Conservation (phyloP, 2,329 filamentous ascomycete genomes). For the Talaromyces marneffei region DNA sequence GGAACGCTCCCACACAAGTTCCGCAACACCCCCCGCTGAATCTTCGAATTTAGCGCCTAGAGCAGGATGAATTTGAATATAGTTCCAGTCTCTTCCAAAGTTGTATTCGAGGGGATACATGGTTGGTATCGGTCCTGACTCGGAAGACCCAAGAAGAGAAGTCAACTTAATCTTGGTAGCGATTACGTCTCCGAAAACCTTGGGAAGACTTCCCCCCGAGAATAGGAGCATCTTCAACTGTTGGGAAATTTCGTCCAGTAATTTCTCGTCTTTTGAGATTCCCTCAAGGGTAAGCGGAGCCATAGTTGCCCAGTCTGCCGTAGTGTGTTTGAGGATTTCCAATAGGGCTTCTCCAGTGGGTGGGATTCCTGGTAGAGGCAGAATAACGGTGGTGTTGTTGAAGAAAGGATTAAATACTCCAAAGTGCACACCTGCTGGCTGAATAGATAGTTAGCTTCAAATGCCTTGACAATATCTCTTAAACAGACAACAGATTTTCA, state of each 20-base stretch:
- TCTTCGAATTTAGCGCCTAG: background rate
- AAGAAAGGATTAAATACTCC: conserved; percentile 7
- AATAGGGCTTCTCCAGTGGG: conserved; percentile 2
- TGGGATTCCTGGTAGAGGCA: background rate
- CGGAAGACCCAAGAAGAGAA: background rate
- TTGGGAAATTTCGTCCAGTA: background rate
- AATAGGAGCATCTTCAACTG: background rate
- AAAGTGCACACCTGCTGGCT: conserved; percentile 5
- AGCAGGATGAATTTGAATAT: conserved; percentile 3
- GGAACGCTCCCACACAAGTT: conserved; percentile 2
- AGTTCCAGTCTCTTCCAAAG: conserved; percentile 6
- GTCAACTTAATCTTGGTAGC: background rate
- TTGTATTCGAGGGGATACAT: background rate
- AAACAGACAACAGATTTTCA: background rate
- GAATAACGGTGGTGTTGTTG: conserved; percentile 7
- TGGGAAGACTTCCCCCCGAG: conserved; percentile 3
- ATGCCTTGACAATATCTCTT: background rate
- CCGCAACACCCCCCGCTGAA: background rate
- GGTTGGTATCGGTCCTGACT: conserved; percentile 1
- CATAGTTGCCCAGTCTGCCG: conserved; percentile 4
- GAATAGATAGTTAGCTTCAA: background rate
- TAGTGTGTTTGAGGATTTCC: background rate
- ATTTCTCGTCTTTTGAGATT: background rate
- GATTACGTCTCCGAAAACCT: background rate
- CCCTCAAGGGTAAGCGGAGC: conserved; percentile 1